Conservation (phyloP, 164 flowering plant genomes). For the Magnolia kwangsiensis region DNA sequence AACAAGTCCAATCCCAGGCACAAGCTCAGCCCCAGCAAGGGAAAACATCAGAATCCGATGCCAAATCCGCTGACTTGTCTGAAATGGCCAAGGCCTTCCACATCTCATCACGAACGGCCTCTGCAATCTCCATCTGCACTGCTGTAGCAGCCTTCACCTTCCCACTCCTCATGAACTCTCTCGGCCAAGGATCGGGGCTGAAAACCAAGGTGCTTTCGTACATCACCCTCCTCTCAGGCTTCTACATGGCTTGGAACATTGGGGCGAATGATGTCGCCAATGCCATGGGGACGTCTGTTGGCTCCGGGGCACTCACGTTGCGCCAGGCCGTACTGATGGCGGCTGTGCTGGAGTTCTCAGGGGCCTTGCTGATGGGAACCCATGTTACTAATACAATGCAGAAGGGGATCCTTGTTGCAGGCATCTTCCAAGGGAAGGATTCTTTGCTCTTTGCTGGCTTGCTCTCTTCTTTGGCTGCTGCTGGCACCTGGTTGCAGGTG, state of each 20-base stretch:
- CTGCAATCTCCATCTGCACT: constrained; percentile 58
- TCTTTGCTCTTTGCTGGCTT: constrained; percentile 84
- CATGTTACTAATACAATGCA: constrained; percentile 98
- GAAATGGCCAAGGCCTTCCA: constrained; percentile 87
- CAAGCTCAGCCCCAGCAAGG: not conserved
- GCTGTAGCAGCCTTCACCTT: constrained; percentile 58
- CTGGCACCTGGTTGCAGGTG: constrained; percentile 99
- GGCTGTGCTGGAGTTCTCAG: constrained; percentile 86
- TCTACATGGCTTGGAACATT: constrained; percentile 98
- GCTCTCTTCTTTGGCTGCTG: constrained; percentile 91
- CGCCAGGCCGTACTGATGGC: constrained; percentile 91
- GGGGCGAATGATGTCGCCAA: constrained; percentile 98
- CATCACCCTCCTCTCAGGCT: constrained; percentile 66
- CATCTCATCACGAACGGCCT: constrained; percentile 65
- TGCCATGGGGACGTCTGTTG: constrained; percentile 98
- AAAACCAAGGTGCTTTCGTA: constrained; percentile 70
- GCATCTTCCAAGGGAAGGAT: constrained; percentile 83
- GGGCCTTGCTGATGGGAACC: constrained; percentile 88
- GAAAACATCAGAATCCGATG: constrained; percentile 5
- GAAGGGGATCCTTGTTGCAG: constrained; percentile 85
- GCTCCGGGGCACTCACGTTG: constrained; percentile 82
- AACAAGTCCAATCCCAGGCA: no score
- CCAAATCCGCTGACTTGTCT: constrained; percentile 24
- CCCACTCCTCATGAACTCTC: constrained; percentile 59
- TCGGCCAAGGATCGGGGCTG: constrained; percentile 50